Conservation (phyloP, 2,329 filamentous ascomycete genomes). For the Sphaerostilbella broomeana region DNA sequence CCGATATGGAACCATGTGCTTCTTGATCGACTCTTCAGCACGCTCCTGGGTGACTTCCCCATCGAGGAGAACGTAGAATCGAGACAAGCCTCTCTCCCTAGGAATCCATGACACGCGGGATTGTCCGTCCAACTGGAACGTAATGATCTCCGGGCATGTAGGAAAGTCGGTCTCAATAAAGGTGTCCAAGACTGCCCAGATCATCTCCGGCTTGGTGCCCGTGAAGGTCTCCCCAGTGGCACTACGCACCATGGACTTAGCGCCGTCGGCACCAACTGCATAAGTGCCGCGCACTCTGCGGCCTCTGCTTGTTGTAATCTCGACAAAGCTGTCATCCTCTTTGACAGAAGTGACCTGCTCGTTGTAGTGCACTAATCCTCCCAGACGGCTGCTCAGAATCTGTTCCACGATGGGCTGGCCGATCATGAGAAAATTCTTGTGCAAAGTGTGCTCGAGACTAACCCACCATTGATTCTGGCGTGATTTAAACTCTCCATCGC, state of each 20-base stretch:
- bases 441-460: conserved; percentile 36
- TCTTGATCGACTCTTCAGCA: conserved; percentile 35
- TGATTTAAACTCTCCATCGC: conserved; percentile 39
- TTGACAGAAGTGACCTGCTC: conserved; percentile 40
- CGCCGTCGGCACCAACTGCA: conserved; percentile 47
- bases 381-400: conserved; percentile 30
- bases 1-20: conserved; percentile 37
- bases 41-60: conserved; percentile 36
- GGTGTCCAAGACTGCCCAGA: conserved; percentile 42
- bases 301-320: conserved; percentile 28
- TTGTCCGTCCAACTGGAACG: conserved; percentile 38
- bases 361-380: conserved; percentile 28
- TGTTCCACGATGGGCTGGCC: conserved; percentile 41
- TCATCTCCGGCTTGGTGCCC: conserved; percentile 43
- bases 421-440: conserved; percentile 45
- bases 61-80: conserved; percentile 42
- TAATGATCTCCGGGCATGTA: conserved; percentile 39
- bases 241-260: conserved; percentile 40
- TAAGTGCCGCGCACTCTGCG: conserved; percentile 33
- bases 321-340: conserved; percentile 47
- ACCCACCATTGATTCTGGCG: conserved; percentile 44
- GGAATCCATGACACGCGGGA: conserved; percentile 44
- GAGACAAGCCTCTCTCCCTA: conserved; percentile 38
- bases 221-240: conserved; percentile 34
- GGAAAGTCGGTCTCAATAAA: conserved; percentile 46